Conservation (phyloP, 257 asterid genomes). For the Capsicum chinense region DNA sequence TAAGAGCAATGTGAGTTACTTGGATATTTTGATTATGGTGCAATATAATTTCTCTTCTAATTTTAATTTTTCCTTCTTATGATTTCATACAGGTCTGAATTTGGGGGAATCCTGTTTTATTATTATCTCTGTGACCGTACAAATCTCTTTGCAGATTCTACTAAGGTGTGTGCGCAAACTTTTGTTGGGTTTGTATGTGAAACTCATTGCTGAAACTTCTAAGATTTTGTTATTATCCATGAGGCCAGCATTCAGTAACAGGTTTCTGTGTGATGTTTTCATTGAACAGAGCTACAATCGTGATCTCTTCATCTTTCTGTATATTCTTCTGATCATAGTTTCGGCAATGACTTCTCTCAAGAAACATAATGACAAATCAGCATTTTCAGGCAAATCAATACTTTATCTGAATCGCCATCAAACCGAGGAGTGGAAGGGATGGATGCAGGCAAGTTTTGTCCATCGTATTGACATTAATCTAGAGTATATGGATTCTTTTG, state of each 20-base stretch:
- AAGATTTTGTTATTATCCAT: background rate
- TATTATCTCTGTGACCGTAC: conserved; percentile 94
- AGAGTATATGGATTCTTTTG: background rate
- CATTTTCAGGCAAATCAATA: conserved; percentile 79
- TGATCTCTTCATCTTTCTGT: conserved; percentile 82
- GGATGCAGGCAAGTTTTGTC: conserved; percentile 85
- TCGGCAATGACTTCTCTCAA: conserved; percentile 90
- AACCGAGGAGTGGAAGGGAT: conserved; percentile 98
- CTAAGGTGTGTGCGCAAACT: conserved; percentile 59
- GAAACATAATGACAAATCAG: conserved; percentile 86
- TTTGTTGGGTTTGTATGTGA: background rate
- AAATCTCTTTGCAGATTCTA: conserved; percentile 75
- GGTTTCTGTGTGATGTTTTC: conserved; percentile 36
- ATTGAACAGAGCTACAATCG: conserved; percentile 90
- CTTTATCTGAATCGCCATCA: conserved; percentile 95
- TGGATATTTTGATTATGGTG: conserved; percentile 10
- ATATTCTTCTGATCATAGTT: conserved; percentile 77
- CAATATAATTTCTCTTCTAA: conserved; percentile 7
- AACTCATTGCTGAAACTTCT: background rate
- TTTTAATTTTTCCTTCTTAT: conserved; percentile 27
- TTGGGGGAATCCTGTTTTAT: conserved; percentile 81
- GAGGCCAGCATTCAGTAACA: conserved; percentile 31
- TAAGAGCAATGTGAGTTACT: conserved; percentile 52
- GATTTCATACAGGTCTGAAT: conserved; percentile 77
- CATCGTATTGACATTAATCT: background rate